Percentiles rank a stretch among this genome's conserved stretches.
Conservation (phyloP, 352 stramenopile genomes). For the Pythium grandisporangium region DNA sequence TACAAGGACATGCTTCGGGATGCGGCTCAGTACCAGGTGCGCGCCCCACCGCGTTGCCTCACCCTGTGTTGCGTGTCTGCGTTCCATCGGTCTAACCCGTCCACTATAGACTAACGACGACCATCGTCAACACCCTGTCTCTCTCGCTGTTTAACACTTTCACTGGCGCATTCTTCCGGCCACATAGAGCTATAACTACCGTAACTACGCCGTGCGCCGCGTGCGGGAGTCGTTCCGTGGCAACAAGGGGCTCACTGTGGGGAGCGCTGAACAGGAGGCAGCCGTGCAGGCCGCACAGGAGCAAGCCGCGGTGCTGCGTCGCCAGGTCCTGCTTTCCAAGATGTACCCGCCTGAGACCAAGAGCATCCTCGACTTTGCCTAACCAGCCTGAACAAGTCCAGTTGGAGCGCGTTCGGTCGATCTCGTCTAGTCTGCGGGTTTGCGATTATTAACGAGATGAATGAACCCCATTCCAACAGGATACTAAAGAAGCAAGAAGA, state of each 20-base stretch:
- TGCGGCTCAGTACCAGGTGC: slow-evolving; percentile 11
- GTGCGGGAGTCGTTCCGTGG: slow-evolving; percentile 71
- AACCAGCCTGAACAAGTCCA: too few relatives aligned
- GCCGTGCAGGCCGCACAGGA: slow-evolving; percentile 28
- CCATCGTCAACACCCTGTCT: slow-evolving; percentile 1
- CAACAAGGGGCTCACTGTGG: slow-evolving; percentile 33
- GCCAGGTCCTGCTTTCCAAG: slow-evolving; percentile 55
- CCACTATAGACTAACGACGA: slow-evolving; percentile 3
- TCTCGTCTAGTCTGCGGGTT: too few relatives aligned
- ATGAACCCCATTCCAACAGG: too few relatives aligned
- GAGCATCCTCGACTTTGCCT: slow-evolving; percentile 53
- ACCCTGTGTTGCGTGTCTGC: slow-evolving; percentile 1
- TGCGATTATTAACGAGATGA: too few relatives aligned
- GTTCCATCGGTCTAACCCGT: too few relatives aligned
- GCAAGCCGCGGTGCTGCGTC: slow-evolving; percentile 45
- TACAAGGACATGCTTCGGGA: slow-evolving; percentile 20
- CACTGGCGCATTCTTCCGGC: too few relatives aligned
- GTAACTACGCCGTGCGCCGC: slow-evolving; percentile 49
- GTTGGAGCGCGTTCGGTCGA: too few relatives aligned
- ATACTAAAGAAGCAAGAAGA: too few relatives aligned
- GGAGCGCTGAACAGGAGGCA: slow-evolving; percentile 40
- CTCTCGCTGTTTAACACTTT: too few relatives aligned
- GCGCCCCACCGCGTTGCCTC: not conserved
- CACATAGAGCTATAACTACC: slow-evolving; percentile 71
- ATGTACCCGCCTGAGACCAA: slow-evolving; percentile 51